Percentiles rank a stretch among this genome's conserved stretches.
Evolutionary conservation across 1,139 yeast species (phyloP).

Genomic region (Petasospora rhodanensis): DNA sequence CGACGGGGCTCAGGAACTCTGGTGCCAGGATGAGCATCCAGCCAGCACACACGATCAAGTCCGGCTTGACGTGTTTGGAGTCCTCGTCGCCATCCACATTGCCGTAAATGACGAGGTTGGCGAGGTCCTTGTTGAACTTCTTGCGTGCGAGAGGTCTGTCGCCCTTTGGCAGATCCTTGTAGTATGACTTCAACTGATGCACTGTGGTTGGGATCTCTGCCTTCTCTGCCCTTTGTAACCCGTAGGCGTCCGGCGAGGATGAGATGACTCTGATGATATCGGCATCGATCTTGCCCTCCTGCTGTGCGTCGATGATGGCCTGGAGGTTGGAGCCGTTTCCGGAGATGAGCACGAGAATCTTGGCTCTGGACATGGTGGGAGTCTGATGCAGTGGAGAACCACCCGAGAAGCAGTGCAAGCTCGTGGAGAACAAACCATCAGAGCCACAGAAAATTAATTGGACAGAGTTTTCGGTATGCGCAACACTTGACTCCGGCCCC

Average conservation of each 20-base stretch:
- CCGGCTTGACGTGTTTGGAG: conserved; percentile 49
- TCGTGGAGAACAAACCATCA: too few relatives aligned
- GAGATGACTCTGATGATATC: conserved; percentile 63
- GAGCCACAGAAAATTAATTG: too few relatives aligned
- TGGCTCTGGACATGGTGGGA: conserved; percentile 21
- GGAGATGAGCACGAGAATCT: conserved; percentile 77
- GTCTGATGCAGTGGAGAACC: too few relatives aligned
- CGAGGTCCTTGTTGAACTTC: conserved; percentile 72
- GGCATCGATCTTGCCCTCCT: conserved; percentile 43
- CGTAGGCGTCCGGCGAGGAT: conserved; percentile 78
- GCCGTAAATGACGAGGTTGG: conserved; percentile 56
- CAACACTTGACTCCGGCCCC: too few relatives aligned
- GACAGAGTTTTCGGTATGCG: too few relatives aligned
- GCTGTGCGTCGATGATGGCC: conserved; percentile 79
- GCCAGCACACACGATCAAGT: conserved; percentile 93
- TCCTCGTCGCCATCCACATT: conserved; percentile 32
- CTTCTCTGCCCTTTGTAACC: conserved; percentile 69
- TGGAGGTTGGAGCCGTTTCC: conserved; percentile 94
- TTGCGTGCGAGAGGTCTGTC: conserved; percentile 60
- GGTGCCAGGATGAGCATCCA: conserved; percentile 94
- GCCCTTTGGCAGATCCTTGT: conserved; percentile 63
- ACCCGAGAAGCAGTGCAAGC: too few relatives aligned
- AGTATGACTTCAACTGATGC: conserved; percentile 73
- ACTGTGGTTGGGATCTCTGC: conserved; percentile 64
- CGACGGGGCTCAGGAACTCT: conserved; percentile 63